phyloP scores from a whole-genome alignment of 768 basidiomycete genomes.

The Rhizopogon vesiculosus region DNA sequence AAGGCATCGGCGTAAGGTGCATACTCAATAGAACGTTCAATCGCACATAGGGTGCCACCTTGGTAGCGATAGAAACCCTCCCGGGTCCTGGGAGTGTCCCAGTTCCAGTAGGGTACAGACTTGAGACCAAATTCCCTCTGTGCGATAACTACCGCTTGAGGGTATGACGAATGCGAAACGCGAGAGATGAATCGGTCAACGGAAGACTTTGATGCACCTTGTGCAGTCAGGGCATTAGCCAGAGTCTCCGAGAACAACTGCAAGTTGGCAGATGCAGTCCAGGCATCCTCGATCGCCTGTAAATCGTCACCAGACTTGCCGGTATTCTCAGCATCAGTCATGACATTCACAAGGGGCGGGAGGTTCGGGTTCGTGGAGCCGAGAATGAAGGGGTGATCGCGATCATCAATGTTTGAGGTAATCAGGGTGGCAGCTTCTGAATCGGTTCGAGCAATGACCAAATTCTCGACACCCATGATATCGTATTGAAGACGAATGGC shows the following conservation, averaged over 20 bases:
- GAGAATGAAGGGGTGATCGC: slow-evolving; percentile 97
- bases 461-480: slow-evolving; percentile 96
- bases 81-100: slow-evolving; percentile 90
- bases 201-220: slow-evolving; percentile 44
- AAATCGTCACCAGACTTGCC: slow-evolving; percentile 79
- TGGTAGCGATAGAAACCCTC: slow-evolving; percentile 98
- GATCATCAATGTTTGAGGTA: slow-evolving; percentile 92
- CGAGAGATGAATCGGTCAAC: slow-evolving; percentile 61
- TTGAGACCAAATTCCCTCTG: slow-evolving; percentile 73
- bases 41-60: slow-evolving; percentile 92
- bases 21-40: slow-evolving; percentile 88
- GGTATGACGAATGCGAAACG: slow-evolving; percentile 64
- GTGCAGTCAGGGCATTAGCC: slow-evolving; percentile 58
- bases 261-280: slow-evolving; percentile 75
- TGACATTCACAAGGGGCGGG: slow-evolving; percentile 67
- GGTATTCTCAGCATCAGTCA: slow-evolving; percentile 78
- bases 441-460: slow-evolving; percentile 91
- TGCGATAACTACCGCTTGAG: slow-evolving; percentile 69
- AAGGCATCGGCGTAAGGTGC: slow-evolving; percentile 90
- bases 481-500: slow-evolving; percentile 97
- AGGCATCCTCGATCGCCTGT: slow-evolving; percentile 86
- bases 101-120: slow-evolving; percentile 83
- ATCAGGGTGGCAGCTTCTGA: slow-evolving; percentile 97
- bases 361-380: slow-evolving; percentile 78
- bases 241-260: slow-evolving; percentile 74